Conservation (phyloP, 768 basidiomycete species). For the Chalciporus pseudorubinellus region DNA sequence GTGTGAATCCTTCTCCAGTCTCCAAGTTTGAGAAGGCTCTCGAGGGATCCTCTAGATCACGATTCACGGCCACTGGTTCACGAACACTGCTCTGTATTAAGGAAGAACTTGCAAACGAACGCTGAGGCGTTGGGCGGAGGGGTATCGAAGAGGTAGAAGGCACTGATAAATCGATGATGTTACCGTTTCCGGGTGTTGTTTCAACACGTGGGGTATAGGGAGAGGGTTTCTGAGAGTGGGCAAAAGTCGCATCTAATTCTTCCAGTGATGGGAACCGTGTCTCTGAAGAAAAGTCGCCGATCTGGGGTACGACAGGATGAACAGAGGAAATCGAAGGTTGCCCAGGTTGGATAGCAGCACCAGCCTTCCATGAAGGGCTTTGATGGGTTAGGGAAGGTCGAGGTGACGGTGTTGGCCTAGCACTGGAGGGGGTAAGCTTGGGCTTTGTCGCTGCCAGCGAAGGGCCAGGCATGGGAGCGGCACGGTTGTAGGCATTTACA, state of each 20-base stretch:
- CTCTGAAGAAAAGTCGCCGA: conserved; percentile 53
- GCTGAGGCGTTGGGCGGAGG: conserved; percentile 22
- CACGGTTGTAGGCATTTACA: conserved; percentile 40
- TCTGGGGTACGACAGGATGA: conserved; percentile 32
- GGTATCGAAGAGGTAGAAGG: conserved; percentile 23
- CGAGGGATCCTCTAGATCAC: conserved; percentile 30
- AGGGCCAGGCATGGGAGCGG: conserved; percentile 9
- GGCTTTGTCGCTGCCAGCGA: conserved; percentile 16
- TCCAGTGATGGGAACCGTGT: conserved; percentile 86
- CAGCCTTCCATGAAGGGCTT: conserved; percentile 19
- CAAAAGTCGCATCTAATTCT: conserved; percentile 64
- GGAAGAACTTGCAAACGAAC: conserved; percentile 9
- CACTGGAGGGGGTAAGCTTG: conserved; percentile 16
- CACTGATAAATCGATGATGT: conserved; percentile 22
- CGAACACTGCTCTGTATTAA: conserved; percentile 41
- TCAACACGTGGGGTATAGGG: conserved; percentile 19
- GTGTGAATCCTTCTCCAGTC: conserved; percentile 14
- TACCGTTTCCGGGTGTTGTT: conserved; percentile 9
- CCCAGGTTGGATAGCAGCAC: conserved; percentile 15
- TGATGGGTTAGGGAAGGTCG: conserved; percentile 21
- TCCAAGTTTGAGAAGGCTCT: conserved; percentile 10
- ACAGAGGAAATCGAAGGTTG: conserved; percentile 39
- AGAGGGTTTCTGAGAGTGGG: conserved; percentile 23
- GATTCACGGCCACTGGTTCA: conserved; percentile 52
- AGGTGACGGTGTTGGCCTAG: conserved; percentile 29